phyloP scores from a whole-genome alignment of 345 rosid genomes.

The Populus alba region DNA sequence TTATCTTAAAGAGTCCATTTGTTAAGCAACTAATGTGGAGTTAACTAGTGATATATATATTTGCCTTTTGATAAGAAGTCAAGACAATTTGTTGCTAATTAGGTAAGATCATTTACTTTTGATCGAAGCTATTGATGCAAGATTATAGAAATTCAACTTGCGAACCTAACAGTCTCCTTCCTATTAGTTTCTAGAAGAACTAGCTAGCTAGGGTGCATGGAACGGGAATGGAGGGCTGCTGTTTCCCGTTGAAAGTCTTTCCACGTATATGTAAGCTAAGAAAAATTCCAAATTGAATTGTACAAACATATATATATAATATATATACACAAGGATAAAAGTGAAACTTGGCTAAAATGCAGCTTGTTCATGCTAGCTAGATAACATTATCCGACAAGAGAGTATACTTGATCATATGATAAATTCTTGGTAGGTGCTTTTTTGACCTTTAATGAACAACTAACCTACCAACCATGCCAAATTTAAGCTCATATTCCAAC shows the following conservation, averaged over 20 bases:
- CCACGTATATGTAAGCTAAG: too few relatives aligned
- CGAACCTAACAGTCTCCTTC: slow-evolving; percentile 5
- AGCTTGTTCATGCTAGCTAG: too few relatives aligned
- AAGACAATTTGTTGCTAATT: slow-evolving; percentile 42
- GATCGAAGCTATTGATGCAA: neutral
- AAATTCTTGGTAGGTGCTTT: slow-evolving; percentile 33
- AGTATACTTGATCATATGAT: slow-evolving; percentile 21
- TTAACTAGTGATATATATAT: neutral
- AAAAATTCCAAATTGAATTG: too few relatives aligned
- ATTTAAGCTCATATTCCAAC: slow-evolving; percentile 28
- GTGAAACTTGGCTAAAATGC: too few relatives aligned
- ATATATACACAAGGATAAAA: too few relatives aligned
- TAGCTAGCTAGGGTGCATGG: too few relatives aligned
- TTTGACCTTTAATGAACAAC: slow-evolving; percentile 39
- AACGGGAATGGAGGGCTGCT: too few relatives aligned
- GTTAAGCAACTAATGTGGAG: slow-evolving; percentile 21
- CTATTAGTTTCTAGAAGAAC: too few relatives aligned
- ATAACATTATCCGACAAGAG: neutral
- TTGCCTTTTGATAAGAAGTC: slow-evolving; percentile 27
- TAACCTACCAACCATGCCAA: slow-evolving; percentile 53
- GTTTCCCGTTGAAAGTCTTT: too few relatives aligned
- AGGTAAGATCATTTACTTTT: slow-evolving; percentile 27
- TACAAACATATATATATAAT: too few relatives aligned
- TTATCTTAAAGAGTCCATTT: neutral
- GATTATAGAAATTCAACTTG: neutral